Evolutionary conservation across 345 rosid genomes (phyloP).

Genomic region (Geranium rotundifolium): DNA sequence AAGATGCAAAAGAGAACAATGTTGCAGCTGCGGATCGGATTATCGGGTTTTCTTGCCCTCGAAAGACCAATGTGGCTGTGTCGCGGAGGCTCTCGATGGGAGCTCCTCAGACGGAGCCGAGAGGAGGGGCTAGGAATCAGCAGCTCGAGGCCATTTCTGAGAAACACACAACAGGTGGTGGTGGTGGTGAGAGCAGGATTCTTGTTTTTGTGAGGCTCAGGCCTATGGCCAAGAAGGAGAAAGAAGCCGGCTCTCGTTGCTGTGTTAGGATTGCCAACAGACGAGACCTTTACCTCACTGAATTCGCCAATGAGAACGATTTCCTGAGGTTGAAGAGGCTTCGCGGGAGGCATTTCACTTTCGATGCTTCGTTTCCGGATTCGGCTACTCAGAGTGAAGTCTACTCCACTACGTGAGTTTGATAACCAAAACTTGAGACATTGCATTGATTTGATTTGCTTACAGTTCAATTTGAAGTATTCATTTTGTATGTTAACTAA

Average conservation of each 20-base stretch:
- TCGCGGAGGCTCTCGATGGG: conserved; percentile 73
- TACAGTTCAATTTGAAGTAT: not conserved
- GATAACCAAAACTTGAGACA: not conserved
- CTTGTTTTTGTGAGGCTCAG: conserved; percentile 85
- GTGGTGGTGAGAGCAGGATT: conserved; percentile 33
- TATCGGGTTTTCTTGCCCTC: conserved; percentile 39
- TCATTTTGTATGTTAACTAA: not conserved
- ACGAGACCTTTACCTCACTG: conserved; percentile 78
- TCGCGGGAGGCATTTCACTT: conserved; percentile 75
- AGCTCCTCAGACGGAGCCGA: not conserved
- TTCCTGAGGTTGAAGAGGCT: conserved; percentile 84
- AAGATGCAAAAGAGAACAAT: conserved; percentile 65
- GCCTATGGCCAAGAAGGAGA: conserved; percentile 88
- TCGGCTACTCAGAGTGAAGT: conserved; percentile 68
- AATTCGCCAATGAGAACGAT: conserved; percentile 69
- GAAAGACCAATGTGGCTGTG: conserved; percentile 31
- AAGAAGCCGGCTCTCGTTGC: conserved; percentile 61
- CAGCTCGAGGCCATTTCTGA: conserved; percentile 23
- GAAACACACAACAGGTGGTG: conserved; percentile 5
- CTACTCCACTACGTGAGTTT: conserved; percentile 73
- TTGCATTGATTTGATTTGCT: not conserved
- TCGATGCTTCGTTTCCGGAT: conserved; percentile 81
- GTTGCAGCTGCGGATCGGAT: conserved; percentile 40
- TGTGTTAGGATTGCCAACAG: conserved; percentile 73
- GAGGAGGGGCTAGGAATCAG: conserved; percentile 18